Evolutionary conservation across 2,329 filamentous ascomycete species (phyloP).

Genomic region (Thermoascus crustaceus): DNA sequence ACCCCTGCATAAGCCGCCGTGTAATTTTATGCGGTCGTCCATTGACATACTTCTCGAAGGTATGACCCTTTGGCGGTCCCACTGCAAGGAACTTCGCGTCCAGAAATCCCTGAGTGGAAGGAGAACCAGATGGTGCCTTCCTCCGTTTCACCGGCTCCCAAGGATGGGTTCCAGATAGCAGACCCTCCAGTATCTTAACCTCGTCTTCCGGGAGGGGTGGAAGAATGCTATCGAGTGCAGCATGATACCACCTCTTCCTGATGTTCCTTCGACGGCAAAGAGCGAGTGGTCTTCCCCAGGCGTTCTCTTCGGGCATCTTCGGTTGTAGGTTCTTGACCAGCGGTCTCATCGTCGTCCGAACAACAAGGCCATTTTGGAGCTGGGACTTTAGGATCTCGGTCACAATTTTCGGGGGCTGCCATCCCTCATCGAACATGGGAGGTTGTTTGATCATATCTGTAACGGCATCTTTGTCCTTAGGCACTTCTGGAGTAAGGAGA

Average conservation of each 20-base stretch:
- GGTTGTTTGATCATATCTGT: constrained; percentile 13
- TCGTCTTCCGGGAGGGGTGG: constrained; percentile 34
- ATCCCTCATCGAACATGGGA: constrained; percentile 20
- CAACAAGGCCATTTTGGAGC: constrained; percentile 18
- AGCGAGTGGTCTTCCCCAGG: constrained; percentile 27
- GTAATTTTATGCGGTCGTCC: constrained; percentile 36
- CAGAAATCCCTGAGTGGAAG: constrained; percentile 5
- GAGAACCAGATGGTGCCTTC: constrained; percentile 6
- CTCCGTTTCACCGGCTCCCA: constrained; percentile 25
- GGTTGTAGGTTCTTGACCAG: constrained; percentile 20
- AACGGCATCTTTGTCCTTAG: constrained; percentile 15
- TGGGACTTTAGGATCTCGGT: constrained; percentile 28
- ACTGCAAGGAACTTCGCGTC: constrained; percentile 24
- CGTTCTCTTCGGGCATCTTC: constrained; percentile 26
- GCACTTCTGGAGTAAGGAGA: constrained; percentile 21
- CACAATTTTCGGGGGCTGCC: constrained; percentile 27
- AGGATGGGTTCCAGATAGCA: constrained; percentile 23
- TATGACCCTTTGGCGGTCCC: constrained; percentile 29
- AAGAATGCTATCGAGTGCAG: constrained; percentile 21
- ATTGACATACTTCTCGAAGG: constrained; percentile 23
- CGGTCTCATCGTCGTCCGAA: constrained; percentile 15
- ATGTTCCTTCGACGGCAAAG: constrained; percentile 26
- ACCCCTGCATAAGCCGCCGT: constrained; percentile 28
- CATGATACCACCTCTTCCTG: constrained; percentile 30
- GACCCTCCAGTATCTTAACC: constrained; percentile 23